phyloP scores from a whole-genome alignment of 768 basidiomycete genomes.

The Paxillus involutus region DNA sequence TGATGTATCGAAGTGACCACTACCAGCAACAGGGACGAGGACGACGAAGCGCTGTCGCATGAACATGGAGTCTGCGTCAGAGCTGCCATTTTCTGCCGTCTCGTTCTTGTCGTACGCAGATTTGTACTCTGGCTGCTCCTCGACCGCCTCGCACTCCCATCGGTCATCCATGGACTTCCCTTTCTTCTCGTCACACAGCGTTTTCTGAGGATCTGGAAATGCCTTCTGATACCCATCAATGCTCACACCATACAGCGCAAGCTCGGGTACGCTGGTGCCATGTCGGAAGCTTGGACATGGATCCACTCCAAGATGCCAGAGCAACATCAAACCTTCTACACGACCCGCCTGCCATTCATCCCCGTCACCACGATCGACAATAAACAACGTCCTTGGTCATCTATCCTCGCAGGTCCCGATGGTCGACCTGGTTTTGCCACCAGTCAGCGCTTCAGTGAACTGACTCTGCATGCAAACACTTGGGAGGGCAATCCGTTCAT shows the following conservation, averaged over 20 bases:
- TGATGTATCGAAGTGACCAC: too few relatives aligned
- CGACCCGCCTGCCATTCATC: constrained; percentile 51
- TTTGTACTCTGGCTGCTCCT: too few relatives aligned
- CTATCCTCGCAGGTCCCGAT: constrained; percentile 45
- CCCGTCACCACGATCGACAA: constrained; percentile 56
- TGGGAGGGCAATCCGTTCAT: constrained; percentile 60
- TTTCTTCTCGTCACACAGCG: too few relatives aligned
- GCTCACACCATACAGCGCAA: constrained; percentile 50
- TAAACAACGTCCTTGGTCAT: constrained; percentile 56
- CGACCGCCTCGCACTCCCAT: too few relatives aligned
- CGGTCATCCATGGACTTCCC: too few relatives aligned
- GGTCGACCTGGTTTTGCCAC: constrained; percentile 49
- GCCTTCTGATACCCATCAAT: too few relatives aligned
- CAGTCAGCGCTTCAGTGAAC: constrained; percentile 34
- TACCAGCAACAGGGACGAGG: too few relatives aligned
- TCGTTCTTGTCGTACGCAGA: too few relatives aligned
- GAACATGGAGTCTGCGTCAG: too few relatives aligned
- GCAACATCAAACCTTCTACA: constrained; percentile 50
- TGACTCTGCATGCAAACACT: constrained; percentile 37
- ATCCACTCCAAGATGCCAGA: constrained; percentile 49
- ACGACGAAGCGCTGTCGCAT: too few relatives aligned
- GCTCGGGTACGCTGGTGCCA: constrained; percentile 41
- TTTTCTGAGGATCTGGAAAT: too few relatives aligned
- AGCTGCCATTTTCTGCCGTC: too few relatives aligned
- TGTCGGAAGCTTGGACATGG: constrained; percentile 35